Percentiles rank a stretch among this genome's conserved stretches.
Conservation (phyloP, 371 early-diverging fungal genomes). For the Rhizopus microsporus region DNA sequence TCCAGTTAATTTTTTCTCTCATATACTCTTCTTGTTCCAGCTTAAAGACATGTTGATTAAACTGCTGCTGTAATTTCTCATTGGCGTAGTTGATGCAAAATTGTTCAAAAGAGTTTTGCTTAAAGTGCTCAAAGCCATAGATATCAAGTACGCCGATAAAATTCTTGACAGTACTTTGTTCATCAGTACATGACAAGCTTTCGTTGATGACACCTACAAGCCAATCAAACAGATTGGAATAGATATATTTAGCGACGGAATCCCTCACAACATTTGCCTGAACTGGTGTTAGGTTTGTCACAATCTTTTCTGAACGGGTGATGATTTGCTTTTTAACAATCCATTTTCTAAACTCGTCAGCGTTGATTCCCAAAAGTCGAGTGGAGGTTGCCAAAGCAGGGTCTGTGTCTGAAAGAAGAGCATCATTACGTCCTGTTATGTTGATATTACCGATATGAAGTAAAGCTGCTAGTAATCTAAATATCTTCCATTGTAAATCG, state of each 20-base stretch:
- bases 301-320: constrained; percentile 86
- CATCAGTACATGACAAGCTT: constrained; percentile 66
- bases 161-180: constrained; percentile 30
- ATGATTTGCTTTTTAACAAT: constrained; percentile 88
- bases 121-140: constrained; percentile 96
- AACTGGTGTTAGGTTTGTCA: constrained; percentile 69
- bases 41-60: constrained; percentile 74
- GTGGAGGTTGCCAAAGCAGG: constrained; percentile 66
- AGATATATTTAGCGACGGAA: constrained; percentile 93
- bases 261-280: constrained; percentile 86
- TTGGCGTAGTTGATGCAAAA: constrained; percentile 99
- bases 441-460: constrained; percentile 93
- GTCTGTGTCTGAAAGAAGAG: constrained; percentile 69
- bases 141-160: constrained; percentile 98
- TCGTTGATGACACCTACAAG: constrained; percentile 82
- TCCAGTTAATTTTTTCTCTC: constrained; percentile 91
- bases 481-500: constrained; percentile 87
- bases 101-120: constrained; percentile 98
- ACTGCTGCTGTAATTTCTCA: constrained; percentile 97
- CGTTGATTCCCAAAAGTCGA: constrained; percentile 73
- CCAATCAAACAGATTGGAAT: constrained; percentile 93
- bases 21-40: constrained; percentile 96
- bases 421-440: constrained; percentile 68
- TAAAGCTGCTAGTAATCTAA: constrained; percentile 85
- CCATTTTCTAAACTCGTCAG: constrained; percentile 85